Base-by-base conservation (phyloP, 108 stramenopile genomes). In the Pseudonitzschia delicatissima region DNA sequence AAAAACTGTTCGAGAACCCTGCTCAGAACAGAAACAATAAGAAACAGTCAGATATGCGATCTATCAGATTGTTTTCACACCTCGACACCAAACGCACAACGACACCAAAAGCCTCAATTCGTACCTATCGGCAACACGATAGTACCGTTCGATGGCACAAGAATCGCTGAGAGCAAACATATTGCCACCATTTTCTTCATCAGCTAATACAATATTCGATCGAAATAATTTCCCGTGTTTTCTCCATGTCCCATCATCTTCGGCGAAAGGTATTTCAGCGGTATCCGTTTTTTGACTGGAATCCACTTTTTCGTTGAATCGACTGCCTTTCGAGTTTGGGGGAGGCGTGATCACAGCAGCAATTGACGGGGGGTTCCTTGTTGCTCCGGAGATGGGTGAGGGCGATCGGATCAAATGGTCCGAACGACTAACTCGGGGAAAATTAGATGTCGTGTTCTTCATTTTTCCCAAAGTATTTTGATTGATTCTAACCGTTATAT, bases 1-100 rank as follows among this genome's bases (percentile, higher is more conserved):
- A 82, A 33, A 50, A 77, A 82, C 33, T 82, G 73, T 44, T 77
- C 73, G 53, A 82, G 36, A 26, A 82, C 81, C 80, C 77, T 57
- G 33, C 4, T 9, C 26, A 21, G 25, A 40, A 13, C 40, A 15
- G 17, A 66, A 45, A 62, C 17, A 23, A 62, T 8, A 44, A 45
- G 6, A 45, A 6, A 9, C 23, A n/a, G n/a, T 21, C 9, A n/a
- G 18, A 5, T 12, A 15, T 45, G 45, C 15, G 45, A 45, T 45
- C 45, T n/a, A 45, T 3, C 15, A 45, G 15, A 15, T 45, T 17
- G 15, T 45, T 13, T 45, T 45, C 15, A 13, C 45, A 15, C 21
- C 11, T 11, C 17, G 20, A 17, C 51, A 23, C 51, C 20, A 21
- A 23, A 11, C 11, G 9, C 4, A 4, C 35, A 17, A 39, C 9